Conservation (phyloP, 1,139 yeast genomes). For the Pneumocystis canis region DNA sequence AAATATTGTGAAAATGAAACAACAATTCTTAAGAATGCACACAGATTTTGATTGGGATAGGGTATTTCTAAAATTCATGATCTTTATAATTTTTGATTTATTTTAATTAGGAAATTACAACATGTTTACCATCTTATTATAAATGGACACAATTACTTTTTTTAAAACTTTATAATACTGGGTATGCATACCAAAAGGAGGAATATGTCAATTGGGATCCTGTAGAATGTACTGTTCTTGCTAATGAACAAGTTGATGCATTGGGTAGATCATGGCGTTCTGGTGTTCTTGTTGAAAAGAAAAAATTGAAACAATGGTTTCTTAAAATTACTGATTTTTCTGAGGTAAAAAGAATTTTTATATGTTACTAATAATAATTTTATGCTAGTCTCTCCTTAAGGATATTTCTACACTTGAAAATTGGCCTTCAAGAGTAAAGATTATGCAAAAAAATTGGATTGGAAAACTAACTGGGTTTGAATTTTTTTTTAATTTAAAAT, state of each 20-base stretch:
- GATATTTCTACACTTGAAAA: conserved; percentile 47
- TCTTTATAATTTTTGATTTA: background rate
- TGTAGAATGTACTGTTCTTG: conserved; percentile 79
- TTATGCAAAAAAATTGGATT: conserved; percentile 90
- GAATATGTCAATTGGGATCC: conserved; percentile 98
- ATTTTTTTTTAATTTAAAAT: conserved; percentile 30
- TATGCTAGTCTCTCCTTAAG: conserved; percentile 28
- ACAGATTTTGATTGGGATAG: conserved; percentile 86
- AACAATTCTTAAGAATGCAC: conserved; percentile 60
- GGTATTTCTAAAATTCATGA: conserved; percentile 1
- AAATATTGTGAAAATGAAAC: conserved; percentile 70
- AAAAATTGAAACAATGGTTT: conserved; percentile 77
- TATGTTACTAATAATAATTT: background rate
- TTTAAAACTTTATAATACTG: conserved; percentile 51
- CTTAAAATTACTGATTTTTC: conserved; percentile 77
- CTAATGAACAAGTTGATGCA: conserved; percentile 89
- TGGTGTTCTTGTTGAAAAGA: conserved; percentile 83
- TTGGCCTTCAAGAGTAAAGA: conserved; percentile 83
- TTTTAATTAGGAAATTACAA: conserved; percentile 48
- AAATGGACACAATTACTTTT: conserved; percentile 85
- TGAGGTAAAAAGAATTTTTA: conserved; percentile 22
- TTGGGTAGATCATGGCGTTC: conserved; percentile 92
- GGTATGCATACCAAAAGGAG: conserved; percentile 67
- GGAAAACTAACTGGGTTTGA: conserved; percentile 78
- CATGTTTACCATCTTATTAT: conserved; percentile 78